Base-by-base conservation (phyloP, 805 yeast genomes). In the Candida broadrunensis region DNA sequence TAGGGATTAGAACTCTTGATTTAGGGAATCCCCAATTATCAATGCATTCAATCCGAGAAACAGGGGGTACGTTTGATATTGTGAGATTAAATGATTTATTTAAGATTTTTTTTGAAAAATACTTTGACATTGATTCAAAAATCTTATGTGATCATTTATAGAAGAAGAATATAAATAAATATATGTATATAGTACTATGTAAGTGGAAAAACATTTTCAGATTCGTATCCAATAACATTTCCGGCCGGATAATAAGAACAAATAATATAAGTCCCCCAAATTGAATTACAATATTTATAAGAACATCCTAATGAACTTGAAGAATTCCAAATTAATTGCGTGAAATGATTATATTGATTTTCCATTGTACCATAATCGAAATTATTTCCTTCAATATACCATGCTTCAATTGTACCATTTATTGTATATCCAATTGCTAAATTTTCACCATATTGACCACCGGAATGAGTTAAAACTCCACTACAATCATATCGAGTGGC, bases 31-130 rank as follows among this genome's bases (percentile, higher is more conserved):
- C 97, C 1, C 93, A 89, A 55, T 69, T 90, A 52, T 82, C 93
- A 44, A 90, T 90, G 98, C 98, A 90, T 57, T 85, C 95, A 1
- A 83, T 88, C 45, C 78, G 97, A 61, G 98, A 90, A 62, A 89
- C 96, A 4, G 90, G 95, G 26, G 95, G 96, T 16, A 63, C 86
- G 16, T 69, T 65, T 36, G 98, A 90, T 64, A 70, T 91, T 21
- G 81, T 70, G 36, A 69, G 73, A 43, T 78, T 87, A 44, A 75
- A 80, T 33, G 63, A 65, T 35, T 67, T 90, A 45, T 88, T 85
- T 58, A 71, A 67, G 47, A 71, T 79, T 17, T 90, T 75, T 58
- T 88, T 79, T 56, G 75, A 51, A 15, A 41, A 58, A 16, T 70
- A 58, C 41, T 50, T 44, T 18, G 58, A 47, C 2, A 41, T 63